A percentile compares a stretch with the other conserved stretches of the same genome.
phyloP scores from a whole-genome alignment of 352 stramenopile species.

The Phytopythium ostracodes region DNA sequence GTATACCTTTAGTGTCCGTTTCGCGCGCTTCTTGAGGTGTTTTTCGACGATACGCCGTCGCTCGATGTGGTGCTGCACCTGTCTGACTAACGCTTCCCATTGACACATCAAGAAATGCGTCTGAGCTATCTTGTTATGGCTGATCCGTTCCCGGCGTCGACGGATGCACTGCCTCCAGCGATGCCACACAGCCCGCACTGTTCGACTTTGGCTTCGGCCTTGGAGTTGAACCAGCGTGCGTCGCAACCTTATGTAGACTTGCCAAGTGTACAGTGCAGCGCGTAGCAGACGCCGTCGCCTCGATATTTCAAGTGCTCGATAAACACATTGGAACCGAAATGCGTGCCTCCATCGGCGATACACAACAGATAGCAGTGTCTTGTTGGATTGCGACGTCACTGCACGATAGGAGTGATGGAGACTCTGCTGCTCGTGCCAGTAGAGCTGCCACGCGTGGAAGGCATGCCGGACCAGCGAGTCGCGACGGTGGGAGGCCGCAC shows the following conservation, averaged over 20 bases:
- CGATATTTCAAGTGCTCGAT: not conserved
- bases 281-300: not conserved
- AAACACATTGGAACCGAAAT: not conserved
- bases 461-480: not conserved
- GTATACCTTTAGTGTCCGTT: not conserved
- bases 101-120: not conserved
- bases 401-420: not conserved
- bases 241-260: not conserved
- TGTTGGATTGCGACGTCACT: not conserved
- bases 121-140: not conserved
- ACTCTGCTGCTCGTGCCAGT: not conserved
- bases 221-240: not conserved
- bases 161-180: not conserved
- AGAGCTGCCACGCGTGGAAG: slow-evolving; percentile 1
- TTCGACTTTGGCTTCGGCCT: not conserved
- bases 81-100: not conserved
- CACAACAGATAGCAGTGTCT: not conserved
- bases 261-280: not conserved
- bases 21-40: not conserved
- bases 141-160: not conserved
- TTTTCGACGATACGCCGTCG: not conserved
- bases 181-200: not conserved
- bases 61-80: not conserved
- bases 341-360: slow-evolving; percentile 1
- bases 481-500: not conserved